A percentile compares a stretch with the other conserved stretches of the same genome.
Conservation (phyloP, 1,284 basidiomycete species). For the Termitomyces sp. region DNA sequence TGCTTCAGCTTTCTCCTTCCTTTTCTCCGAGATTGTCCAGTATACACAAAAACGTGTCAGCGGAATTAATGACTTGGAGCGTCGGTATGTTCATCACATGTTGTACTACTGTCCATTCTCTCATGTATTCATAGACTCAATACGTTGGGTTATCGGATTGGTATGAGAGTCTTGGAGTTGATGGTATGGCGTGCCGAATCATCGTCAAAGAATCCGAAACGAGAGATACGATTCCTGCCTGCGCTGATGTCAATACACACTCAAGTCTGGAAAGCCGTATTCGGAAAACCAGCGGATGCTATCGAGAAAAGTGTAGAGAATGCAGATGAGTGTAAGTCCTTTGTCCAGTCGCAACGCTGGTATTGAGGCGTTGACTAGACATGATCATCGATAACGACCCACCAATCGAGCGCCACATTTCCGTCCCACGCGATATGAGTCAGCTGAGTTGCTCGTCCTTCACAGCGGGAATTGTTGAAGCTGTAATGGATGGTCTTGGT, state of each 20-base stretch:
- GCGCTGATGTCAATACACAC: constrained; percentile 90
- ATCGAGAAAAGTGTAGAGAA: constrained; percentile 96
- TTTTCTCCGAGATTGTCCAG: constrained; percentile 88
- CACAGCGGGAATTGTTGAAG: constrained; percentile 96
- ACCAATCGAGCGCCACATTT: constrained; percentile 85
- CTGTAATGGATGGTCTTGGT: constrained; percentile 91
- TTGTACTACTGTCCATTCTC: constrained; percentile 1
- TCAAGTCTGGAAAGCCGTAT: constrained; percentile 91
- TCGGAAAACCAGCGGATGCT: constrained; percentile 90
- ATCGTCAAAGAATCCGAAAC: constrained; percentile 74
- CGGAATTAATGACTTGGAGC: constrained; percentile 93
- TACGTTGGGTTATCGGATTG: constrained; percentile 86
- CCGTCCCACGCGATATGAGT: constrained; percentile 91
- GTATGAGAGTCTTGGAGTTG: constrained; percentile 76
- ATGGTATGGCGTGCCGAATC: constrained; percentile 71
- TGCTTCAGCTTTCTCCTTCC: constrained; percentile 77
- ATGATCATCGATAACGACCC: constrained; percentile 99
- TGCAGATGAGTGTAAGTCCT: constrained; percentile 81
- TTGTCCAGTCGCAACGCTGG: background rate
- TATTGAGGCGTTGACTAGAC: constrained; percentile 46
- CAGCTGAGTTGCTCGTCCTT: constrained; percentile 94
- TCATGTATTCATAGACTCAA: constrained; percentile 58
- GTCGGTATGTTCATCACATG: constrained; percentile 41
- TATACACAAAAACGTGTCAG: constrained; percentile 94
- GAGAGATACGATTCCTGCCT: constrained; percentile 84